Conservation (phyloP, 2,329 filamentous ascomycete species). For the Venturia pyrina region DNA sequence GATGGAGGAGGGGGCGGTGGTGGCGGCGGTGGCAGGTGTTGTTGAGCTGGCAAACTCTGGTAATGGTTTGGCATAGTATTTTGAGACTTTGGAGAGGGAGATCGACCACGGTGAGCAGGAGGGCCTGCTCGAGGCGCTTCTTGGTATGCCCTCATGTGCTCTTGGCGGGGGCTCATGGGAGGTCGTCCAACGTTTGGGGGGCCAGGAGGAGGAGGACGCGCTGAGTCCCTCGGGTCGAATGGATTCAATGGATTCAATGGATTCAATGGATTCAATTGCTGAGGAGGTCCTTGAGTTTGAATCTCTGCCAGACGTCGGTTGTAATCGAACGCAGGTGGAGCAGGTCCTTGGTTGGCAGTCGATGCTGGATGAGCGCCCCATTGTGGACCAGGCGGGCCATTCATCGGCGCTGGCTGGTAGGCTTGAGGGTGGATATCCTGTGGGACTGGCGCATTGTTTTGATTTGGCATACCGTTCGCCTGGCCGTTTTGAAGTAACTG, state of each 20-base stretch:
- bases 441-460: constrained; percentile 71
- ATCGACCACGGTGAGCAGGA: constrained; percentile 38
- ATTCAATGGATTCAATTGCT: constrained; percentile 50
- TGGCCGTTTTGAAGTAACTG: constrained; percentile 79
- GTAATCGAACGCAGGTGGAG: constrained; percentile 49
- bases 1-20: constrained; percentile 34
- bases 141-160: constrained; percentile 56
- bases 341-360: constrained; percentile 54
- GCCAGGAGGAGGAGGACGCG: constrained; percentile 57
- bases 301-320: constrained; percentile 67
- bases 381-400: constrained; percentile 75
- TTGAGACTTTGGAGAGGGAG: constrained; percentile 50
- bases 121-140: constrained; percentile 47
- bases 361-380: constrained; percentile 67
- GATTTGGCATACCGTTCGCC: constrained; percentile 57
- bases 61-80: constrained; percentile 44
- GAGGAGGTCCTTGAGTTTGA: constrained; percentile 53
- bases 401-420: constrained; percentile 74
- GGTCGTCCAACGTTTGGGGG: constrained; percentile 57
- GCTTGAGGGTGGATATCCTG: constrained; percentile 94
- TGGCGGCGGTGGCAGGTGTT: constrained; percentile 26
- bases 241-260: constrained; percentile 53
- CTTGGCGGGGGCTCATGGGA: constrained; percentile 52
- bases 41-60: constrained; percentile 20
- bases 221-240: constrained; percentile 68